A percentile compares a stretch with the other conserved stretches of the same genome.
Evolutionary conservation across 192 early-diverging fungal species (phyloP).

Genomic region (Rhizoclosmatium globosum): DNA sequence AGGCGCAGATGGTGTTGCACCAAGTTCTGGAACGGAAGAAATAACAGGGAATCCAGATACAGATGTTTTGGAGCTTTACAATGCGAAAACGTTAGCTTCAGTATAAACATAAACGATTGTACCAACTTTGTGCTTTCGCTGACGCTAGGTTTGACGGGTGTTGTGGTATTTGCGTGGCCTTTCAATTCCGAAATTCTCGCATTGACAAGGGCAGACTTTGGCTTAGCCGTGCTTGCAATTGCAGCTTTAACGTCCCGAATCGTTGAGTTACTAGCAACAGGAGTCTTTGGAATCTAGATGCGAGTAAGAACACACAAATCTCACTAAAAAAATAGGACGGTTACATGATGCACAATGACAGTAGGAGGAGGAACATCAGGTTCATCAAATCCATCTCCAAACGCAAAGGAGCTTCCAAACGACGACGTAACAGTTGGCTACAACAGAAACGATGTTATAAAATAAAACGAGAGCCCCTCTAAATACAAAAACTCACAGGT

Average conservation of each 20-base stretch:
- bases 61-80: not conserved
- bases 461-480: not conserved
- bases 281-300: conserved; percentile 1
- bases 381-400: conserved; percentile 4
- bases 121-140: not conserved
- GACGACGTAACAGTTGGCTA: conserved; percentile 1
- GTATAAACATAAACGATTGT: too few species aligned
- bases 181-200: conserved; percentile 14
- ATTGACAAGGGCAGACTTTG: conserved; percentile 16
- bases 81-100: too few species aligned
- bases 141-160: not conserved
- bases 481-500: conserved; percentile 9
- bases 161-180: not conserved
- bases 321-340: not conserved
- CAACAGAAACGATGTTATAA: not conserved
- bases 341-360: conserved; percentile 20
- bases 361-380: conserved; percentile 11
- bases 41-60: not conserved
- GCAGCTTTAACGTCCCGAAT: conserved; percentile 27
- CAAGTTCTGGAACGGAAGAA: not conserved
- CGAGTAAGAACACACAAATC: too few species aligned
- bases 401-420: conserved; percentile 6
- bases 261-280: not conserved
- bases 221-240: conserved; percentile 17
- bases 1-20: not conserved